Conservation (phyloP, 1,284 basidiomycete species). For the Puccinia polysora region DNA sequence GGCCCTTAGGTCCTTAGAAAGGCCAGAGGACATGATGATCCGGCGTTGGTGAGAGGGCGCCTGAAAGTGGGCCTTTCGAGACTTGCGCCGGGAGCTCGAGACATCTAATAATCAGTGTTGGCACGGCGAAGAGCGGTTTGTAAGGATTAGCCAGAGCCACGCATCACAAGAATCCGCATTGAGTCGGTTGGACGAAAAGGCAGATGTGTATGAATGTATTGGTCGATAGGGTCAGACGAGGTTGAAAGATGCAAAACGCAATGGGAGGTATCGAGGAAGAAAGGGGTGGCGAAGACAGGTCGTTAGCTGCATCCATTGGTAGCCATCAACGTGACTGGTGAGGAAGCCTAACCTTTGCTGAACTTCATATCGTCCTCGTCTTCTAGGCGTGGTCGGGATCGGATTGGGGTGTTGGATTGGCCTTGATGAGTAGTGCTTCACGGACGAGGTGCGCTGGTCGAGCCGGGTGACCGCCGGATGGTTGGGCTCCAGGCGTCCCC, state of each 20-base stretch:
- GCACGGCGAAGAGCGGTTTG: too few species aligned
- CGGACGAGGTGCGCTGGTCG: too few species aligned
- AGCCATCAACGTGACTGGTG: neutral
- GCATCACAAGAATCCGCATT: too few species aligned
- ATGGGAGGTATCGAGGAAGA: neutral
- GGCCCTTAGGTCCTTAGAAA: conserved; percentile 34
- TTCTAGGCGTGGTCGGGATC: conserved; percentile 1
- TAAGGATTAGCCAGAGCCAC: too few species aligned
- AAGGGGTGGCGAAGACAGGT: neutral
- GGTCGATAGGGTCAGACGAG: neutral
- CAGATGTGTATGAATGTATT: neutral
- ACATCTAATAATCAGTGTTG: conserved; percentile 64
- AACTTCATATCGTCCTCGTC: conserved; percentile 20
- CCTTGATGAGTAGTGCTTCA: too few species aligned
- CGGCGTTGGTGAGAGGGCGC: conserved; percentile 64
- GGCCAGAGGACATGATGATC: conserved; percentile 36
- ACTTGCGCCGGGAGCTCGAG: conserved; percentile 87
- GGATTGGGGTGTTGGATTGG: conserved; percentile 9
- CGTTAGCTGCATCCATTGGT: too few species aligned
- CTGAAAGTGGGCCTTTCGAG: conserved; percentile 90
- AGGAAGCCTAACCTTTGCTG: conserved; percentile 20
- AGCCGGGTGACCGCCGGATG: too few species aligned
- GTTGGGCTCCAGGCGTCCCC: neutral
- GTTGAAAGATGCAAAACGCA: neutral
- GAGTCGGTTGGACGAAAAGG: too few species aligned